Evolutionary conservation across 805 yeast genomes (phyloP).

Genomic region (Ogataea pilisensis): DNA sequence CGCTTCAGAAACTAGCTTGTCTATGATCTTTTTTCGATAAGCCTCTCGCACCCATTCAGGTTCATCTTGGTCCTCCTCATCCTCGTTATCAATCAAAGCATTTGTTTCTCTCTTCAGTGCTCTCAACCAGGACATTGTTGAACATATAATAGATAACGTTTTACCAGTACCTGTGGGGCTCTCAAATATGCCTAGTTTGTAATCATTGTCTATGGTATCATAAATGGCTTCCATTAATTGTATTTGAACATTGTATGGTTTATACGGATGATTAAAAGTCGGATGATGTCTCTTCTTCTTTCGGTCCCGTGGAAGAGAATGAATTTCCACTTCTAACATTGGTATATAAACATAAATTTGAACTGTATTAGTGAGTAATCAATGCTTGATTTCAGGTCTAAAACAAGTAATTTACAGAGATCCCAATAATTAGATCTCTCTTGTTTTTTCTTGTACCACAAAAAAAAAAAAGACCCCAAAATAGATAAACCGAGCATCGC

Average conservation of each 20-base stretch:
- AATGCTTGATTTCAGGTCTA: no score
- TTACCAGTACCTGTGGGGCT: conserved; percentile 97
- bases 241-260: conserved; percentile 75
- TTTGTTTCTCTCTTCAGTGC: conserved; percentile 35
- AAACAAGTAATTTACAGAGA: no score
- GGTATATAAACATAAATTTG: background rate
- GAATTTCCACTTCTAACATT: conserved; percentile 22
- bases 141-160: conserved; percentile 81
- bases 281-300: background rate
- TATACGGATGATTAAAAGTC: conserved; percentile 67
- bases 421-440: no score
- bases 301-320: conserved; percentile 3
- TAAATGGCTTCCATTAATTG: conserved; percentile 76
- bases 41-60: conserved; percentile 38
- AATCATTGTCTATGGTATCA: conserved; percentile 45
- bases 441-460: no score
- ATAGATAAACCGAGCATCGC: no score
- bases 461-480: no score
- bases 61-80: conserved; percentile 36
- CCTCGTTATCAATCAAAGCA: conserved; percentile 18
- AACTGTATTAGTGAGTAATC: no score
- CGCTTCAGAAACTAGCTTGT: conserved; percentile 26
- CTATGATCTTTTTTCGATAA: conserved; percentile 31
- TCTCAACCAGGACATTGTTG: conserved; percentile 75
- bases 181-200: conserved; percentile 78